Percentiles rank a stretch among this genome's conserved stretches.
Evolutionary conservation across 345 rosid genomes (phyloP).

Genomic region (Jatropha curcas): DNA sequence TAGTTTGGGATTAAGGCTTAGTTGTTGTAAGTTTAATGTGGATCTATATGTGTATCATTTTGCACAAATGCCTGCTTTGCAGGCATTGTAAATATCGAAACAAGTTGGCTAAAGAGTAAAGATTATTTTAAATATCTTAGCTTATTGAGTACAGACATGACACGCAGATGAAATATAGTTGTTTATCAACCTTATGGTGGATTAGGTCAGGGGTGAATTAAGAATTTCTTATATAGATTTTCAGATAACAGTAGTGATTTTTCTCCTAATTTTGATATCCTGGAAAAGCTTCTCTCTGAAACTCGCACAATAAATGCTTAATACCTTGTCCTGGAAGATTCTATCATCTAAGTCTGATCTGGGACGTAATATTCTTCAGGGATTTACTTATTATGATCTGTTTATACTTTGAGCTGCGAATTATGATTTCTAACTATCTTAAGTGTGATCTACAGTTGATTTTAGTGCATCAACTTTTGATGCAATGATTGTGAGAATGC

Average conservation of each 20-base stretch:
- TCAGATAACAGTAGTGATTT: not conserved
- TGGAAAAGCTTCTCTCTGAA: not conserved
- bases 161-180: not conserved
- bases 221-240: not conserved
- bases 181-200: not conserved
- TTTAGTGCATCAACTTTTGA: not conserved
- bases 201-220: not conserved
- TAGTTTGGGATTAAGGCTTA: no score
- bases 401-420: constrained; percentile 1
- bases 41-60: not conserved
- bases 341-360: not conserved
- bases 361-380: not conserved
- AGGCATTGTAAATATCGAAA: not conserved
- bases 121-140: no score
- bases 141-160: not conserved
- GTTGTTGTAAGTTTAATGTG: not conserved
- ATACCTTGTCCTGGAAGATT: not conserved
- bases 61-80: not conserved
- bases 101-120: not conserved
- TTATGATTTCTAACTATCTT: not conserved
- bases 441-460: not conserved
- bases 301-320: not conserved
- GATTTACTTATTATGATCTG: not conserved
- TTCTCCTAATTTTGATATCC: not conserved
- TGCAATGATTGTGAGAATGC: no score